Evolutionary conservation across 495 filamentous ascomycete genomes (phyloP), one percentile per base, ranked within the genome.

Genomic region (Mytilinidion resinicola): DNA sequence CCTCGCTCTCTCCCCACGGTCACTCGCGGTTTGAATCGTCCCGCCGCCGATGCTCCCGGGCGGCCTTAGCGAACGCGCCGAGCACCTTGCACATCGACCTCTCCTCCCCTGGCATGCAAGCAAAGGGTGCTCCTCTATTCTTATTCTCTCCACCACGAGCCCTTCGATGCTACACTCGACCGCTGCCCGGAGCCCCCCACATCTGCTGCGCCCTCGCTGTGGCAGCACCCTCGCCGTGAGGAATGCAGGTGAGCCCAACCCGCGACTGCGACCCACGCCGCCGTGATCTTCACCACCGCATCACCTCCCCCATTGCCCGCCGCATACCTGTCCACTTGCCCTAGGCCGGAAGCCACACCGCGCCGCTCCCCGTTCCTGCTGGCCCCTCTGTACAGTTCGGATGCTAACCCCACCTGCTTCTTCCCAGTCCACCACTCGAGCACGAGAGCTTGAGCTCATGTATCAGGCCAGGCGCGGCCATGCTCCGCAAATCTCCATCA

Each of bases 401-500:
- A 48, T 58, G 61, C 64, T 67, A 50, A 67, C 53, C 43, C 37
- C 11, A 30, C 15, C 48, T 49, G 37, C n/a, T 21, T 51, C 17
- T 51, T 7, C 47, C 39, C 68, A 74, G 72, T 49, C 67, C 54
- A 63, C 72, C 21, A 56, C 63, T 12, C 59, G 72, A 49, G 70
- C 72, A 9, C 56, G 63, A 49, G 72, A 75, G 59, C 67, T 73
- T 42, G 72, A 75, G 51, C 61, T 64, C 12, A 56, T 68, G 10
- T 73, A 67, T 61, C 62, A 73, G 41, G 52, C 46, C 14, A 69
- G 81, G 56, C 76, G 80, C 73, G 85, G 83, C 60, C 85, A 88
- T 75, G 76, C 72, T 47, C 76, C 85, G 57, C 78, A 85, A 60
- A 71, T 87, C 57, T 88, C 85, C 58, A 88, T 89, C 64, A 86